Evolutionary conservation across 306 rosid species (phyloP).

Genomic region (Hylodesmum podocarpum): DNA sequence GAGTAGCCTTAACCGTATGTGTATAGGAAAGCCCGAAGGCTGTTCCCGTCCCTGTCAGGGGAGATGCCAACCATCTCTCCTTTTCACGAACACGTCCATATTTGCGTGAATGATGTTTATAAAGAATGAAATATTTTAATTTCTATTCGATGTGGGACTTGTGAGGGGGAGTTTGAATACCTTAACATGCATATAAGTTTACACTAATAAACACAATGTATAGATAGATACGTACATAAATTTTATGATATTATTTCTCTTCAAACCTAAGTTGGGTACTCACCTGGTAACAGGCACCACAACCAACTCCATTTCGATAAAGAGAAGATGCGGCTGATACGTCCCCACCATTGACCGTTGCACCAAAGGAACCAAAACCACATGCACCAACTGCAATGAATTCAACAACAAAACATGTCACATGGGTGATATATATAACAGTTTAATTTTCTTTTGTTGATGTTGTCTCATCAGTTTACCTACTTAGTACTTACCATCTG

Average conservation of each 20-base stretch:
- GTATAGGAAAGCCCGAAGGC: conserved; percentile 20
- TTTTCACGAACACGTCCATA: conserved; percentile 10
- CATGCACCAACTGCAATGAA: conserved; percentile 58
- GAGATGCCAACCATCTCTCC: conserved; percentile 44
- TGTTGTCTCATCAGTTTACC: background rate
- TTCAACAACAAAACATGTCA: background rate
- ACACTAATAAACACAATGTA: background rate
- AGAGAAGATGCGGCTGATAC: conserved; percentile 80
- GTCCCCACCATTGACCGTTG: conserved; percentile 70
- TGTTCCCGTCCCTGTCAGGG: conserved; percentile 39
- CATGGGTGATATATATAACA: too few species aligned
- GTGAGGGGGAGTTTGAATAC: background rate
- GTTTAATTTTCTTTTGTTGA: background rate
- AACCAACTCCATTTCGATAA: conserved; percentile 69
- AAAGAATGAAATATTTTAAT: background rate
- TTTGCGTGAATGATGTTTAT: background rate
- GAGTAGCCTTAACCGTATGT: background rate
- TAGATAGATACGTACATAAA: background rate
- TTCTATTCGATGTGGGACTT: background rate
- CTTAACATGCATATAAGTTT: background rate
- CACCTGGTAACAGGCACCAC: conserved; percentile 92
- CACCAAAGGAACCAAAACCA: conserved; percentile 81
- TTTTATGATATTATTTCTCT: too few species aligned
- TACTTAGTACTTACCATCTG: conserved; percentile 57
- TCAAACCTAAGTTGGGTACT: background rate